Base-by-base conservation (phyloP, 805 yeast genomes). In the Isabelozyma heimii region DNA sequence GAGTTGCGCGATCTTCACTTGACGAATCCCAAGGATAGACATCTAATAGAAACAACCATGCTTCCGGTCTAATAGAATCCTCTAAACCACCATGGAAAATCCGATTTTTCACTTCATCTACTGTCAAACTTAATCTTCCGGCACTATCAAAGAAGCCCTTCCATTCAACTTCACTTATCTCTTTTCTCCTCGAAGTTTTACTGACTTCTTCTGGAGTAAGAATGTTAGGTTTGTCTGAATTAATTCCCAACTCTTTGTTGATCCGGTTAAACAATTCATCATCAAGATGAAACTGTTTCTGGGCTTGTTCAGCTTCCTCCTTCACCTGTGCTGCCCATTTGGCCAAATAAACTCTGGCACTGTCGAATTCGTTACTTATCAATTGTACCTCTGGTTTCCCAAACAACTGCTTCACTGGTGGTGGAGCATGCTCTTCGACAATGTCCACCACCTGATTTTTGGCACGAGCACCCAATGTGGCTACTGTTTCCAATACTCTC, bases 261-360 rank as follows among this genome's bases (percentile, higher is more conserved):
- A 87, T 73, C 45, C 81, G 62, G 28, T 76, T 77, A 54, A 84
- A 84, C 14, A 82, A 73, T n/a, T 81, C 82, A 56, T 83, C 84
- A 48, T 84, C 73, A 33, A 84, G 72, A 58, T 78, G 72, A 58
- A 73, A 72, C 48, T 73, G 72, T 51, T 81, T 67, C 51, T 80
- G 75, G 45, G 81, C 79, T 55, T 83, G 65, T 50, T 73, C 91
- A 1, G 97, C 94, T 64, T 92, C 96, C 58, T 91, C 91, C 57
- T 92, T 94, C 8, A 94, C 94, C 27, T 89, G 89, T 57, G 89
- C 79, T 0, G 98, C 97, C 98, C 98, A 94, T 70, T 91, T 91
- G 4, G 98, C 98, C 50, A 92, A 73, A 64, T 90, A 92, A 4
- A 91, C 87, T 47, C 91, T 80, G 0, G 98, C 98, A 45, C 92